A percentile compares a stretch with the other conserved stretches of the same genome.
These are phyloP conservation scores for Candida tibetensis DNA, from an alignment of 805 yeast genomes.

Conservation along the genomic window DNA sequence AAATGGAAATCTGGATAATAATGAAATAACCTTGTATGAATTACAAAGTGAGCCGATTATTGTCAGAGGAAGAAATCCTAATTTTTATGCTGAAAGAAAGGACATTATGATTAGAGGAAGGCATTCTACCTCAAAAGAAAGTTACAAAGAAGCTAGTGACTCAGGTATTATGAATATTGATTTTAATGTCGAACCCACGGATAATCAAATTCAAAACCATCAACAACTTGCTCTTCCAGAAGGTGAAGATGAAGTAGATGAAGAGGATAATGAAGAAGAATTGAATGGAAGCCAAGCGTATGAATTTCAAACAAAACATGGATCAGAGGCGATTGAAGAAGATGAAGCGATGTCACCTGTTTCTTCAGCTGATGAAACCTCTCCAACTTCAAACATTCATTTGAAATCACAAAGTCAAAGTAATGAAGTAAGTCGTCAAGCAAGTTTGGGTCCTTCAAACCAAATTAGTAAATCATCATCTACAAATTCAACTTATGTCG, in stretches of 20 bases:
- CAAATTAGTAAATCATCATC: not conserved
- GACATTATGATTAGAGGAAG: conserved; percentile 42
- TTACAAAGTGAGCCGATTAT: conserved; percentile 45
- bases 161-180: conserved; percentile 8
- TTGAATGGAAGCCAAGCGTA: not conserved
- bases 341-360: conserved; percentile 6
- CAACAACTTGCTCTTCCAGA: conserved; percentile 1
- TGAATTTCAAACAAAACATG: not conserved
- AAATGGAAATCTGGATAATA: conserved; percentile 18
- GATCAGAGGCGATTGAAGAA: conserved; percentile 6
- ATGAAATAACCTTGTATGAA: conserved; percentile 31
- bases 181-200: not conserved
- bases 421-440: not conserved
- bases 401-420: not conserved
- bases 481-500: conserved; percentile 1
- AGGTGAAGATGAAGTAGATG: conserved; percentile 4
- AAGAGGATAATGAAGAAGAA: conserved; percentile 5
- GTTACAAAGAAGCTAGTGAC: conserved; percentile 13
- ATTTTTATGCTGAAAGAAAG: conserved; percentile 54
- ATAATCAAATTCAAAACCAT: not conserved
- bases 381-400: not conserved
- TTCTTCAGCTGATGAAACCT: conserved; percentile 5
- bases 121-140: conserved; percentile 5
- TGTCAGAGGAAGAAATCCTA: conserved; percentile 61
- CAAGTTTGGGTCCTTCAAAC: conserved; percentile 3